Evolutionary conservation across 345 rosid genomes (phyloP).

Genomic region (Rhizophora mangle): DNA sequence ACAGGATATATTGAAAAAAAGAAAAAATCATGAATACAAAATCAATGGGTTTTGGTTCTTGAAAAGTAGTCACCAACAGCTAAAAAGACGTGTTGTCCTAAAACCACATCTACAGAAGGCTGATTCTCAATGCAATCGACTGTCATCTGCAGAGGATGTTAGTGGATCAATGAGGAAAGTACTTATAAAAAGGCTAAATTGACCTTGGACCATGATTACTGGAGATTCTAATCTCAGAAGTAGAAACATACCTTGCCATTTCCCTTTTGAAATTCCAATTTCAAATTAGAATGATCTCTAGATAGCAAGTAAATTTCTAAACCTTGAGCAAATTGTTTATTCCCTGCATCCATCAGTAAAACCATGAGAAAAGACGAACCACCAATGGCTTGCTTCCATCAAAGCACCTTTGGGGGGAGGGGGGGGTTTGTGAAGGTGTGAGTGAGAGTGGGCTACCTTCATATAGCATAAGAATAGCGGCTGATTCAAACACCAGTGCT

Average conservation of each 20-base stretch:
- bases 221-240: not conserved
- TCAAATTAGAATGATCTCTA: conserved; percentile 61
- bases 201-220: not conserved
- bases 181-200: not conserved
- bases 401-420: not conserved
- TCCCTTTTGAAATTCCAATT: conserved; percentile 71
- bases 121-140: conserved; percentile 54
- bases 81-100: conserved; percentile 62
- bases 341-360: conserved; percentile 49
- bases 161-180: not conserved
- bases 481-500: conserved; percentile 46
- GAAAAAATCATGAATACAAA: too few species aligned
- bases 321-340: conserved; percentile 43
- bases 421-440: not conserved
- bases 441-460: conserved; percentile 42
- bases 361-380: not conserved
- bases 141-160: conserved; percentile 39
- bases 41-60: conserved; percentile 11
- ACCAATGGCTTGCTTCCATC: not conserved
- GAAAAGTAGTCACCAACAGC: conserved; percentile 47
- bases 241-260: conserved; percentile 59
- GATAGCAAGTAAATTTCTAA: conserved; percentile 66
- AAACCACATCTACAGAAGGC: conserved; percentile 44
- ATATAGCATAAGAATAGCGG: conserved; percentile 54
- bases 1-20: too few species aligned